A percentile compares a stretch with the other conserved stretches of the same genome.
Conservation (phyloP, 208 protist species). For the Acanthamoeba culbertsoni region DNA sequence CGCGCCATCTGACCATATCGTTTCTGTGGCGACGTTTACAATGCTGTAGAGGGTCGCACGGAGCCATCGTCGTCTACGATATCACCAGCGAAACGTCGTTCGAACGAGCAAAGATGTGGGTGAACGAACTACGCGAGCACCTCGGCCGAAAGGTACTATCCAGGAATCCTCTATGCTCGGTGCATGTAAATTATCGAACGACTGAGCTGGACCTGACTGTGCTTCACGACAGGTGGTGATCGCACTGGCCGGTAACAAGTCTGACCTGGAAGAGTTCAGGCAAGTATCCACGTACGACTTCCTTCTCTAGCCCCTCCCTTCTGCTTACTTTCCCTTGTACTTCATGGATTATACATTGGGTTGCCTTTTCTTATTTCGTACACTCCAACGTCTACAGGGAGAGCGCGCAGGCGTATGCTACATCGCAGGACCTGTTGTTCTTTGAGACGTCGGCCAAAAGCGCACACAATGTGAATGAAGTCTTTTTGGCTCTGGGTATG, state of each 20-base stretch:
- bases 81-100: slow-evolving; percentile 84
- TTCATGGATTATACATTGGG: not conserved
- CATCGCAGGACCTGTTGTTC: slow-evolving; percentile 88
- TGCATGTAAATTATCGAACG: not conserved
- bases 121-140: slow-evolving; percentile 74
- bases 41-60: slow-evolving; percentile 79
- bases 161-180: not conserved
- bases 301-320: too few relatives aligned
- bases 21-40: not conserved
- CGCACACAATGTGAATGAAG: slow-evolving; percentile 86
- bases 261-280: slow-evolving; percentile 69
- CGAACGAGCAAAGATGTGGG: slow-evolving; percentile 75
- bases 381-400: not conserved
- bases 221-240: slow-evolving; percentile 77
- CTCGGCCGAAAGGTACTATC: not conserved
- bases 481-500: slow-evolving; percentile 85
- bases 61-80: slow-evolving; percentile 92
- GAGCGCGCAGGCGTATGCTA: slow-evolving; percentile 91
- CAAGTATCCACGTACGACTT: slow-evolving; percentile 64
- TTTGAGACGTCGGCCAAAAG: slow-evolving; percentile 91
- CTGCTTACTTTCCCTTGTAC: not conserved
- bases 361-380: too few relatives aligned
- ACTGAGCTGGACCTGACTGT: too few relatives aligned
- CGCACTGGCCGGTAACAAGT: slow-evolving; percentile 75
- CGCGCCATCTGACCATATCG: too few relatives aligned